Evolutionary conservation across 108 stramenopile species (phyloP).

Genomic region (Aurantiochytrium sp.): DNA sequence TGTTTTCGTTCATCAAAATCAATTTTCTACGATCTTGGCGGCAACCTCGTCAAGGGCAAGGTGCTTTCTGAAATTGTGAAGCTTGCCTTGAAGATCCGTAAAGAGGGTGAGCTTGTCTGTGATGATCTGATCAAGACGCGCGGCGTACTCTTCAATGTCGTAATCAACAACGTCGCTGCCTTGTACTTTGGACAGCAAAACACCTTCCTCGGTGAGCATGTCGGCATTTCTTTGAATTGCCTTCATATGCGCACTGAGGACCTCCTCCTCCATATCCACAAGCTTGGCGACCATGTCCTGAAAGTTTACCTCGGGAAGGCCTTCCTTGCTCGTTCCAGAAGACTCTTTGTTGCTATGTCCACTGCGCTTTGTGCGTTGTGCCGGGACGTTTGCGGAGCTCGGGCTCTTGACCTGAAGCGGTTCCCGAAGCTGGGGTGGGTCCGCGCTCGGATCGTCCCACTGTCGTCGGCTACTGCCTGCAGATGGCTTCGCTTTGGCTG

Average conservation of each 20-base stretch:
- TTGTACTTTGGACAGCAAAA: conserved; percentile 70
- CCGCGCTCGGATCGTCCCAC: not conserved
- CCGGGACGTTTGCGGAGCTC: not conserved
- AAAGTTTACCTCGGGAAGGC: conserved; percentile 35
- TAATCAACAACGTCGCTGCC: conserved; percentile 68
- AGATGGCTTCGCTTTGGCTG: not conserved
- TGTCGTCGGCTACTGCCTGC: not conserved
- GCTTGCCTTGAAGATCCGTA: conserved; percentile 49
- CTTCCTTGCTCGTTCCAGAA: not conserved
- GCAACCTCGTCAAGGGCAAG: conserved; percentile 41
- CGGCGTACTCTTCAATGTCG: conserved; percentile 84
- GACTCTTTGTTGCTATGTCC: not conserved
- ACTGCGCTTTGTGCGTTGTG: not conserved
- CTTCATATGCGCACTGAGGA: conserved; percentile 89
- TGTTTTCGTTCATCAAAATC: not conserved
- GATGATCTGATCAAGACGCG: conserved; percentile 73
- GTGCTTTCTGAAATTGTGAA: conserved; percentile 49
- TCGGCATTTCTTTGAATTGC: conserved; percentile 81
- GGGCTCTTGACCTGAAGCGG: not conserved
- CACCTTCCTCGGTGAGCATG: conserved; percentile 81
- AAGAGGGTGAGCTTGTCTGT: conserved; percentile 69
- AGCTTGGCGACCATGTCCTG: conserved; percentile 68
- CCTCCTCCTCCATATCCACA: conserved; percentile 85
- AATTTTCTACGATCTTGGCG: conserved; percentile 16
- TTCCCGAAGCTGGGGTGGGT: not conserved